A percentile compares a stretch with the other conserved stretches of the same genome.
Conservation (phyloP, 257 asterid species). For the Nicotiana noctiflora region DNA sequence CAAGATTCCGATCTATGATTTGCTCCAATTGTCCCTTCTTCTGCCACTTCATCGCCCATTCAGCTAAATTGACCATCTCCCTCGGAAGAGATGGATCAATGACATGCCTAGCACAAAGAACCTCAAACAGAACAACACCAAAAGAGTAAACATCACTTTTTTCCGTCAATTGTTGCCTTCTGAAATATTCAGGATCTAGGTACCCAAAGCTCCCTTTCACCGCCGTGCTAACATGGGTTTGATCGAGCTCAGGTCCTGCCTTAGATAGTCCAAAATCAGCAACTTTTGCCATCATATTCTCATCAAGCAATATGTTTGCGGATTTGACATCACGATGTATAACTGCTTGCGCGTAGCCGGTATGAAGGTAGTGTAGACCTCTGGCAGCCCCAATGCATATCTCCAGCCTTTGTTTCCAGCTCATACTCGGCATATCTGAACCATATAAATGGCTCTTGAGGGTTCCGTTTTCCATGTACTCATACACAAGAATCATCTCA, state of each 20-base stretch:
- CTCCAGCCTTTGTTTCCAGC: conserved; percentile 59
- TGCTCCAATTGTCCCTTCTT: conserved; percentile 50
- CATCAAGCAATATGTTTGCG: conserved; percentile 53
- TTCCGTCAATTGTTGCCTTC: conserved; percentile 49
- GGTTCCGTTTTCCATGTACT: conserved; percentile 60
- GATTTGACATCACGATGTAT: conserved; percentile 61
- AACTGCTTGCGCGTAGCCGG: conserved; percentile 36
- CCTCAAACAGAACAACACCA: conserved; percentile 55
- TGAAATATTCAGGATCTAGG: conserved; percentile 52
- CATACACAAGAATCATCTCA: conserved; percentile 57
- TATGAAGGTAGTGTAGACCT: conserved; percentile 58
- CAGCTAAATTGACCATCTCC: conserved; percentile 52
- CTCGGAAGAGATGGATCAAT: conserved; percentile 46
- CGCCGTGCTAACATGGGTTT: conserved; percentile 52
- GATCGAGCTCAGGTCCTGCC: conserved; percentile 46
- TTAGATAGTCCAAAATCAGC: conserved; percentile 59
- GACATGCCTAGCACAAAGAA: conserved; percentile 53
- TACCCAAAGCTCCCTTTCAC: conserved; percentile 60
- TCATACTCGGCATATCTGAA: conserved; percentile 31
- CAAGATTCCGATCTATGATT: conserved; percentile 37
- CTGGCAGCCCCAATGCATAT: conserved; percentile 58
- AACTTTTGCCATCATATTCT: conserved; percentile 50
- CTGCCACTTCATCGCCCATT: conserved; percentile 67
- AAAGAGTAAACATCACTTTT: conserved; percentile 58
- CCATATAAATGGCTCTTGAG: conserved; percentile 46